These are phyloP conservation scores for Crinitomyces ghanaensis DNA, from an alignment of 805 yeast genomes.

Conservation along the genomic window DNA sequence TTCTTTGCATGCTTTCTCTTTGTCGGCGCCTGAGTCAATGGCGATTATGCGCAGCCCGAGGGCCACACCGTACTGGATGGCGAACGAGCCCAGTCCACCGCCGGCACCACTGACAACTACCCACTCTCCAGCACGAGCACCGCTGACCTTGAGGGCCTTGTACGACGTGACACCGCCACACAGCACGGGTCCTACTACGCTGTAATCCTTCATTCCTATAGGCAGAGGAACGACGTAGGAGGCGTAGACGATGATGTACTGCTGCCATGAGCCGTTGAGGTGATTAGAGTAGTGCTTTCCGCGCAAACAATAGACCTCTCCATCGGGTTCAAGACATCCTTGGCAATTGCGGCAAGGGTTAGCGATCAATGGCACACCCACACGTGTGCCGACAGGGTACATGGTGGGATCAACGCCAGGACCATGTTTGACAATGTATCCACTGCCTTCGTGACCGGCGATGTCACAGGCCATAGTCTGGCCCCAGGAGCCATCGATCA, in stretches of 20 bases:
- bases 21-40: constrained; percentile 46
- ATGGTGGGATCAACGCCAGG: constrained; percentile 11
- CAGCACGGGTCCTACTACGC: constrained; percentile 37
- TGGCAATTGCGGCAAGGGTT: constrained; percentile 18
- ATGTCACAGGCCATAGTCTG: constrained; percentile 15
- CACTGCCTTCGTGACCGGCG: constrained; percentile 26
- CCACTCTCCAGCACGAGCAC: constrained; percentile 43
- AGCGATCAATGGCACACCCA: constrained; percentile 19
- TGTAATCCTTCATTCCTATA: constrained; percentile 20
- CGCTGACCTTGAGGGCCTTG: constrained; percentile 46
- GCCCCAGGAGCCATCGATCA: constrained; percentile 32
- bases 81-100: constrained; percentile 52
- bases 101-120: constrained; percentile 50
- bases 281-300: constrained; percentile 69
- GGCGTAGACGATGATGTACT: constrained; percentile 37
- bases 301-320: constrained; percentile 42
- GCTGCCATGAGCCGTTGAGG: constrained; percentile 45
- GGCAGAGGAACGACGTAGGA: constrained; percentile 34
- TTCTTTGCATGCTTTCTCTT: constrained; percentile 33
- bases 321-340: constrained; percentile 18
- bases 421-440: constrained; percentile 20
- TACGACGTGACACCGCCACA: constrained; percentile 57
- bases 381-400: constrained; percentile 17
- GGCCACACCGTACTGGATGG: constrained; percentile 47
- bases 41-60: constrained; percentile 47